These are phyloP conservation scores for Ascochyta pisi DNA, from an alignment of 2,329 filamentous ascomycete genomes.

Conservation along the genomic window DNA sequence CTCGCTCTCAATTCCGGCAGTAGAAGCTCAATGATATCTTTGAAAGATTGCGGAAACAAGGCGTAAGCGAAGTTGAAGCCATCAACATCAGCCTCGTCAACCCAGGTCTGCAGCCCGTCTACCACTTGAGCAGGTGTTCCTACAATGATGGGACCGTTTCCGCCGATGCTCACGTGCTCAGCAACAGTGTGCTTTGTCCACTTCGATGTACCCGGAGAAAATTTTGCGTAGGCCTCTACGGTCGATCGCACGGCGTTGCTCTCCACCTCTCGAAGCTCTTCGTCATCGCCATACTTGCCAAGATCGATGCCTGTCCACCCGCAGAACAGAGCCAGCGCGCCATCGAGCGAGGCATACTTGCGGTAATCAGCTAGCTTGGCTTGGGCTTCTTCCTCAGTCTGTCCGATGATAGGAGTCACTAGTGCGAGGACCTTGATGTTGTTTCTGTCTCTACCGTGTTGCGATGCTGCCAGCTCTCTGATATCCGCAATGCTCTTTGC, in stretches of 20 bases:
- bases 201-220: constrained; percentile 66
- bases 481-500: constrained; percentile 69
- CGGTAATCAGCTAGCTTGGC: constrained; percentile 69
- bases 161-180: constrained; percentile 71
- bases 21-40: constrained; percentile 70
- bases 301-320: constrained; percentile 77
- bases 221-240: constrained; percentile 63
- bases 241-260: constrained; percentile 66
- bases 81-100: constrained; percentile 72
- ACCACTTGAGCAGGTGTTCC: constrained; percentile 71
- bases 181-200: constrained; percentile 77
- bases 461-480: constrained; percentile 59
- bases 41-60: constrained; percentile 71
- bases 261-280: constrained; percentile 68
- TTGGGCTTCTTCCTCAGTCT: constrained; percentile 70
- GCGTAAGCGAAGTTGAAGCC: constrained; percentile 78
- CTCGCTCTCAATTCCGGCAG: constrained; percentile 68
- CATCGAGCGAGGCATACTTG: constrained; percentile 68
- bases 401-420: constrained; percentile 69
- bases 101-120: constrained; percentile 71
- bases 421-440: constrained; percentile 73
- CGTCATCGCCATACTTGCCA: constrained; percentile 65
- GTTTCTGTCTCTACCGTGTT: constrained; percentile 64
- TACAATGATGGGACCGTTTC: constrained; percentile 69
- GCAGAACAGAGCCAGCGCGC: constrained; percentile 73